These are phyloP conservation scores for Byssothecium circinans DNA, from an alignment of 2,329 filamentous ascomycete genomes.

Conservation along the genomic window DNA sequence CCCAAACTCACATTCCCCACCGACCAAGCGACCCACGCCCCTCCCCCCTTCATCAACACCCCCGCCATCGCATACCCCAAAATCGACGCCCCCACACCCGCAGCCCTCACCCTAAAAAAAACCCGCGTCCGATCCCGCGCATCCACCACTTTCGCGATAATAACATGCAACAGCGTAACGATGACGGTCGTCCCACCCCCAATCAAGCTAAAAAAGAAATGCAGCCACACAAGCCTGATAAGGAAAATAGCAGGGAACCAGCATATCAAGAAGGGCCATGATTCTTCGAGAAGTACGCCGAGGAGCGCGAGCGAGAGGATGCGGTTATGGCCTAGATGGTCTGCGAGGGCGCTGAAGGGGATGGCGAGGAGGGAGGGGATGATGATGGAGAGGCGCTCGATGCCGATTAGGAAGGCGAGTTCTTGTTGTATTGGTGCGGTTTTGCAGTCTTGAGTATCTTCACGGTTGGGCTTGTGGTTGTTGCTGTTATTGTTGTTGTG, in stretches of 20 bases:
- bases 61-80: constrained; percentile 19
- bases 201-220: constrained; percentile 17
- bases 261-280: constrained; percentile 15
- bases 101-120: constrained; percentile 19
- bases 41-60: constrained; percentile 10
- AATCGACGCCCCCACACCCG: constrained; percentile 18
- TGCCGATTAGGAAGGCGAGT: constrained; percentile 15
- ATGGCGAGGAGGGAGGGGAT: constrained; percentile 22
- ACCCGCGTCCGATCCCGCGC: constrained; percentile 16
- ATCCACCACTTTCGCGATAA: constrained; percentile 18
- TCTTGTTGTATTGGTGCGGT: constrained; percentile 19
- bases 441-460: constrained; percentile 17
- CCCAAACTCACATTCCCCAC: constrained; percentile 11
- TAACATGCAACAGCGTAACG: constrained; percentile 20
- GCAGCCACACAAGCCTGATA: constrained; percentile 20
- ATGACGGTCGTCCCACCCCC: constrained; percentile 20
- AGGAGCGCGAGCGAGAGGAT: constrained; percentile 20
- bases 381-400: constrained; percentile 20
- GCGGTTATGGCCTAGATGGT: constrained; percentile 17
- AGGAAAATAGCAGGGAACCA: constrained; percentile 18
- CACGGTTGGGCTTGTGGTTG: background rate
- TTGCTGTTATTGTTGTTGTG: too few relatives aligned
- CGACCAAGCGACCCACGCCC: constrained; percentile 15
- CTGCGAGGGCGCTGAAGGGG: constrained; percentile 22
- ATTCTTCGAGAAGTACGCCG: constrained; percentile 17